Percentiles rank a stretch among this genome's conserved stretches.
Conservation (phyloP, 2,329 filamentous ascomycete genomes). For the Phialophora tarda region DNA sequence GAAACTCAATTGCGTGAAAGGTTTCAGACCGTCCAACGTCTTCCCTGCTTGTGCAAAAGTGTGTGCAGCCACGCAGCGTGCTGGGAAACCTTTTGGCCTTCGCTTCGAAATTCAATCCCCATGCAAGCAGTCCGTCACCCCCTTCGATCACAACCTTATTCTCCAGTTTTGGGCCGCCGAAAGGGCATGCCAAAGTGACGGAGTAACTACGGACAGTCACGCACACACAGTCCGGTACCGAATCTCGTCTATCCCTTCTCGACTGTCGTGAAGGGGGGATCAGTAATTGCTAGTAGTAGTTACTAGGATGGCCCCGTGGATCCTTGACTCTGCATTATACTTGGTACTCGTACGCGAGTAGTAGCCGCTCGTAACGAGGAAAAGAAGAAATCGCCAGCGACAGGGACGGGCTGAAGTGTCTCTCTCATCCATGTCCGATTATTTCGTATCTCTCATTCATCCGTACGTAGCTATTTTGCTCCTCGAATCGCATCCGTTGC, state of each 20-base stretch:
- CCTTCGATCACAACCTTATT: slow-evolving; percentile 6
- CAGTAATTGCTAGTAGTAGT: too few relatives aligned
- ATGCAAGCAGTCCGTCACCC: background rate
- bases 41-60: background rate
- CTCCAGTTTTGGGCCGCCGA: background rate
- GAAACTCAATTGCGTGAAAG: slow-evolving; percentile 14
- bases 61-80: too few relatives aligned
- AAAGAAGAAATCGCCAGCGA: too few relatives aligned
- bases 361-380: too few relatives aligned
- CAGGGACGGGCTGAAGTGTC: background rate
- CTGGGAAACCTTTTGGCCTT: background rate
- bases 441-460: too few relatives aligned
- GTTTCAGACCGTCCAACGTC: slow-evolving; percentile 12
- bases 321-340: background rate
- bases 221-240: too few relatives aligned
- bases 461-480: too few relatives aligned
- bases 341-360: too few relatives aligned
- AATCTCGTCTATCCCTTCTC: background rate
- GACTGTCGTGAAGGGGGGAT: background rate
- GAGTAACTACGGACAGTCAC: too few relatives aligned
- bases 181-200: too few relatives aligned
- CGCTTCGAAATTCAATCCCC: background rate
- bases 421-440: too few relatives aligned
- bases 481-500: too few relatives aligned
- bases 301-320: background rate